Evolutionary conservation across 1,284 basidiomycete species (phyloP).

Genomic region (Schizopora paradoxa): DNA sequence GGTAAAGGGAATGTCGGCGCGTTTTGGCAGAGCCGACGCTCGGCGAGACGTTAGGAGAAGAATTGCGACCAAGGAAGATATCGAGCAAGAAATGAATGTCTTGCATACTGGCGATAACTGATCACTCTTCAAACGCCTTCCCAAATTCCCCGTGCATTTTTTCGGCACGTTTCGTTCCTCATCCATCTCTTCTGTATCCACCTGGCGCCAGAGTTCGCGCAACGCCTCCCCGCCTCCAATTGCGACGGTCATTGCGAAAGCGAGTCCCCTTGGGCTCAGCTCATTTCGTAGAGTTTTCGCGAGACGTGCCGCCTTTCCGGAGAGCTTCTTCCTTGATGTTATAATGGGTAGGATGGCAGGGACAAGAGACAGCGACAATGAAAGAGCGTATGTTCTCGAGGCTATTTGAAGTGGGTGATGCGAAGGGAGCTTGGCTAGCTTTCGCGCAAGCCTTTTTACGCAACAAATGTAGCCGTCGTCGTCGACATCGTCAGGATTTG

Average conservation of each 20-base stretch:
- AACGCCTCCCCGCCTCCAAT: slow-evolving; percentile 58
- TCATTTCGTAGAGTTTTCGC: slow-evolving; percentile 46
- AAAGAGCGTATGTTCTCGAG: slow-evolving; percentile 61
- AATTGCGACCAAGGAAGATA: slow-evolving; percentile 53
- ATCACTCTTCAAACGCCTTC: slow-evolving; percentile 3
- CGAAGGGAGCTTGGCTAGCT: slow-evolving; percentile 18
- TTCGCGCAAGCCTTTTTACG: not conserved
- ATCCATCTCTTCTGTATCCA: slow-evolving; percentile 23
- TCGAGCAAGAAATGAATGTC: slow-evolving; percentile 51
- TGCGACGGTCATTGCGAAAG: slow-evolving; percentile 57
- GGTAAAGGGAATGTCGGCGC: slow-evolving; percentile 19
- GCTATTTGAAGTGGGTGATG: slow-evolving; percentile 55
- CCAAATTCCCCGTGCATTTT: no score
- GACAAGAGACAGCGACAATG: slow-evolving; percentile 57
- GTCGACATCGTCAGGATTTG: no score
- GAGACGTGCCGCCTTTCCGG: slow-evolving; percentile 28
- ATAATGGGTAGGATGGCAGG: slow-evolving; percentile 55
- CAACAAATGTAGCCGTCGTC: no score
- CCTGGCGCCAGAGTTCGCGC: slow-evolving; percentile 38
- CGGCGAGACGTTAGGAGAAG: slow-evolving; percentile 49
- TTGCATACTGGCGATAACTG: slow-evolving; percentile 36
- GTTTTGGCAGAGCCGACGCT: slow-evolving; percentile 15
- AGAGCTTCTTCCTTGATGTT: slow-evolving; percentile 27
- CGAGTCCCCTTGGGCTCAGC: slow-evolving; percentile 55
- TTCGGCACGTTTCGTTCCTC: not conserved